Base-by-base conservation (phyloP, 1,284 basidiomycete genomes). In the Apiotrichum brassicae region DNA sequence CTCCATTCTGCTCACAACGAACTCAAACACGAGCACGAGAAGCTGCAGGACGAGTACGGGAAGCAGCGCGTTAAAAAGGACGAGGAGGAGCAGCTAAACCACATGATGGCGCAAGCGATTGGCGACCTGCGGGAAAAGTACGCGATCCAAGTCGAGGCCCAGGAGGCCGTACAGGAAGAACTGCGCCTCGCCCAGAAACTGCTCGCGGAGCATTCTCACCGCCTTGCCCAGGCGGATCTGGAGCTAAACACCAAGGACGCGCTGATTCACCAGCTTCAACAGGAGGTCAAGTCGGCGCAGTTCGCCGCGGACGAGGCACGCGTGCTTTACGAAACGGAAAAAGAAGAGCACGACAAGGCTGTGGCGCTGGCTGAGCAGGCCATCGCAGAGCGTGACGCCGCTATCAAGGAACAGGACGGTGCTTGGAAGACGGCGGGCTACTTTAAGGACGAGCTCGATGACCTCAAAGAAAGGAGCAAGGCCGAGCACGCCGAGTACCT, bases 371-470 rank as follows among this genome's bases (percentile, higher is more conserved):
- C n/a, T n/a, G 43, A 36, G 43, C 11, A n/a, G 12, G n/a, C 18
- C n/a, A 7, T 5, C n/a, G 34, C 34, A 12, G 43, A 36, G 24
- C 24, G 35, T 9, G 18, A 6, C 18, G 43, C 35, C 24, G 34
- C 40, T 2, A 25, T 42, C 40, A 8, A 26, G n/a, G 40, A 30
- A 28, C 26, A 44, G 43, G 34, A 44, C 24, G 26, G 25, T 14
- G 43, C 43, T 33, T 44, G 34, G 34, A 24, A 44, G 43, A 26
- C 34, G 34, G 34, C 43, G 11, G 34, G 34, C 12, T 42, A 30
- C 40, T 42, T 30, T 28, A 42, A 42, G 40, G 36, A 46, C 8
- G 44, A 46, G 20, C 43, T 45, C n/a, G 35, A 35, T 23, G 20
- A 30, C 18, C 11, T 42, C 22, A 19, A 18, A 4, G 32, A 47